Conservation (phyloP, 2,329 filamentous ascomycete species). For the Sphaerulina populicola region DNA sequence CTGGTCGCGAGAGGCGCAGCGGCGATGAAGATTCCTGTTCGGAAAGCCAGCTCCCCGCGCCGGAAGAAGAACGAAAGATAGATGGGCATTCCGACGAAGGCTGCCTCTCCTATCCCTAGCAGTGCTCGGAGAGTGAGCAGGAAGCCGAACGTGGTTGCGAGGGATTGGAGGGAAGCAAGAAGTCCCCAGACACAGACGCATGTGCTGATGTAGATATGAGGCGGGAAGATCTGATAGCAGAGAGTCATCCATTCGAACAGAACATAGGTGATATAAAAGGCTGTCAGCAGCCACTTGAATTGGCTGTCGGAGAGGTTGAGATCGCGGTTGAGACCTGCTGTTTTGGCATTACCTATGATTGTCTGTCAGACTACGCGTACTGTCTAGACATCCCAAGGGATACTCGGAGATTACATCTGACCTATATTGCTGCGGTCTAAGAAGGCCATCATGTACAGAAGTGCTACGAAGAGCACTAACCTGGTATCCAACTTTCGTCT, state of each 20-base stretch:
- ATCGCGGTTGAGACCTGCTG: conserved; percentile 50
- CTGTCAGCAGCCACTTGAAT: conserved; percentile 55
- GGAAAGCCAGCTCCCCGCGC: conserved; percentile 66
- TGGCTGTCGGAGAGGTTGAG: conserved; percentile 48
- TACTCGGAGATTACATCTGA: background rate
- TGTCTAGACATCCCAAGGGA: conserved; percentile 2
- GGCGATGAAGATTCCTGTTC: conserved; percentile 79
- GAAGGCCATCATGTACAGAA: conserved; percentile 78
- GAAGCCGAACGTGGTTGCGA: conserved; percentile 43
- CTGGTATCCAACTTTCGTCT: conserved; percentile 62
- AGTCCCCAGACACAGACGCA: conserved; percentile 74
- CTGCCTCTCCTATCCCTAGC: conserved; percentile 53
- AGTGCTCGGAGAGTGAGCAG: conserved; percentile 53
- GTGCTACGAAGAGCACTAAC: conserved; percentile 70
- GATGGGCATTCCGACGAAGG: conserved; percentile 57
- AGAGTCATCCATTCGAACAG: conserved; percentile 58
- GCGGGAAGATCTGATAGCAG: conserved; percentile 50
- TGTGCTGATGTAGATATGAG: conserved; percentile 53
- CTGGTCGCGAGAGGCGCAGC: conserved; percentile 55
- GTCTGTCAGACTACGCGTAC: background rate
- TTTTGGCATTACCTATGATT: conserved; percentile 49
- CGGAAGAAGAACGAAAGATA: conserved; percentile 58
- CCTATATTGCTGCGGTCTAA: conserved; percentile 71
- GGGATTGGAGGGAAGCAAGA: conserved; percentile 61
- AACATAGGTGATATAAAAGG: conserved; percentile 58